These are phyloP conservation scores for Beauveria australis DNA, from an alignment of 2,329 filamentous ascomycete species.

Conservation along the genomic window DNA sequence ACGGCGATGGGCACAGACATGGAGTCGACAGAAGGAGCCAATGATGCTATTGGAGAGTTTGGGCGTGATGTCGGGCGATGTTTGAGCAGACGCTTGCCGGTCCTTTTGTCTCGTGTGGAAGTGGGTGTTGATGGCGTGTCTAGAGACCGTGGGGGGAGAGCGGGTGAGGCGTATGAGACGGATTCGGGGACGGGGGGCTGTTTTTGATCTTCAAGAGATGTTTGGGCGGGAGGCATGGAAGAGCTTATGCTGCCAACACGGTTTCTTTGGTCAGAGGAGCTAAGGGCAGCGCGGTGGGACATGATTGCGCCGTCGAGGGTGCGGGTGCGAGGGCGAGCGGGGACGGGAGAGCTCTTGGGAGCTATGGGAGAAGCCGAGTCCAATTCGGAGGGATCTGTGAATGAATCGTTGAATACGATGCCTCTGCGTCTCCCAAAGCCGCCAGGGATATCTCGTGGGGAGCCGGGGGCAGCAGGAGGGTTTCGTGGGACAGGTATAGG, in stretches of 20 bases:
- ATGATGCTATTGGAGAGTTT: constrained; percentile 46
- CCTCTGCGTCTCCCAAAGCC: constrained; percentile 44
- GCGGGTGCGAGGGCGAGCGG: constrained; percentile 45
- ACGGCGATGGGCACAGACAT: constrained; percentile 52
- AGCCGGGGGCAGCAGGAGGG: constrained; percentile 23
- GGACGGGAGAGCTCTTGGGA: constrained; percentile 22
- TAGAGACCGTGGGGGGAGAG: constrained; percentile 20
- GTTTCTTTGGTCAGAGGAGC: constrained; percentile 45
- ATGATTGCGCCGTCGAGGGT: constrained; percentile 50
- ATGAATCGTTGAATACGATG: constrained; percentile 51
- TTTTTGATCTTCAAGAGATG: constrained; percentile 42
- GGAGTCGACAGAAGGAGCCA: constrained; percentile 51
- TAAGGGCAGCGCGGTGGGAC: constrained; percentile 32
- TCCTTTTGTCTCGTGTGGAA: constrained; percentile 34
- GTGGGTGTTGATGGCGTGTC: constrained; percentile 24
- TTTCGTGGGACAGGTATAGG: constrained; percentile 5
- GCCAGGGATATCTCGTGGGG: constrained; percentile 23
- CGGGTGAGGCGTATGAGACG: constrained; percentile 33
- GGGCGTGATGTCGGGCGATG: constrained; percentile 44
- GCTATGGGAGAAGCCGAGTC: constrained; percentile 28
- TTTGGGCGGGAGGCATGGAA: constrained; percentile 39
- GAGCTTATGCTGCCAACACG: constrained; percentile 66
- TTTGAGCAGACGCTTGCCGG: constrained; percentile 46
- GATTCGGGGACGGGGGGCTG: constrained; percentile 28
- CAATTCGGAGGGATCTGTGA: constrained; percentile 42